phyloP scores from a whole-genome alignment of 2,329 filamentous ascomycete species.

The Botrytis tulipae region DNA sequence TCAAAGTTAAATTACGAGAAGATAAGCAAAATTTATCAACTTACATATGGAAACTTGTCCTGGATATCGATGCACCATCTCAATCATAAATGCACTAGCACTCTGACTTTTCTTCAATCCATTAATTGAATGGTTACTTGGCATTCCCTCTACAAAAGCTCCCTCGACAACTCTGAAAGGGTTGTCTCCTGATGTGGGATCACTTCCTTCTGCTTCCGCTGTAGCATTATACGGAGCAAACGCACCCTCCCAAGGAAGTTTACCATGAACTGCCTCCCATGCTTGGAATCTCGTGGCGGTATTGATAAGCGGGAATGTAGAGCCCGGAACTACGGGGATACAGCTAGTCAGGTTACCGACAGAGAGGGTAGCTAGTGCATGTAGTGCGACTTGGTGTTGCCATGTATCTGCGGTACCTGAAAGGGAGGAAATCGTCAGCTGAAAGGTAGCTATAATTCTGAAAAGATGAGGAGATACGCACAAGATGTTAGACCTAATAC shows the following conservation, averaged over 20 bases:
- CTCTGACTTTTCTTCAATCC: conserved; percentile 34
- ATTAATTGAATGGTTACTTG: conserved; percentile 44
- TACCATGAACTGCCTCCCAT: conserved; percentile 47
- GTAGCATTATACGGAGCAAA: conserved; percentile 47
- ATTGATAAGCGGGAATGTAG: conserved; percentile 48
- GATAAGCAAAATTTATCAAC: neutral
- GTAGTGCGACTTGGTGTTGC: conserved; percentile 46
- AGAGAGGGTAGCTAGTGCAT: conserved; percentile 48
- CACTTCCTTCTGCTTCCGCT: conserved; percentile 43
- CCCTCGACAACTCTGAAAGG: conserved; percentile 43
- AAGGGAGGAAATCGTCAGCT: conserved; percentile 9
- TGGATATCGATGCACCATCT: conserved; percentile 49
- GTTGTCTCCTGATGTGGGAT: conserved; percentile 46
- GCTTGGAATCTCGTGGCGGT: conserved; percentile 45
- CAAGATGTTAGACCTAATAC: conserved; percentile 43
- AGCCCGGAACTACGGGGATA: conserved; percentile 48
- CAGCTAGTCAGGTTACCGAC: conserved; percentile 45
- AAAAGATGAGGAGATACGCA: neutral
- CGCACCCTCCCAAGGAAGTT: conserved; percentile 47
- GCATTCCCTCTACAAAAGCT: conserved; percentile 48
- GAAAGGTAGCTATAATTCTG: neutral
- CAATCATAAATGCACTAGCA: conserved; percentile 48
- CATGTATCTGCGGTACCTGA: conserved; percentile 45
- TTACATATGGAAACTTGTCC: conserved; percentile 48
- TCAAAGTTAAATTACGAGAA: neutral